Evolutionary conservation across 441 rosid species (phyloP).

Genomic region (Omphalea diandra): DNA sequence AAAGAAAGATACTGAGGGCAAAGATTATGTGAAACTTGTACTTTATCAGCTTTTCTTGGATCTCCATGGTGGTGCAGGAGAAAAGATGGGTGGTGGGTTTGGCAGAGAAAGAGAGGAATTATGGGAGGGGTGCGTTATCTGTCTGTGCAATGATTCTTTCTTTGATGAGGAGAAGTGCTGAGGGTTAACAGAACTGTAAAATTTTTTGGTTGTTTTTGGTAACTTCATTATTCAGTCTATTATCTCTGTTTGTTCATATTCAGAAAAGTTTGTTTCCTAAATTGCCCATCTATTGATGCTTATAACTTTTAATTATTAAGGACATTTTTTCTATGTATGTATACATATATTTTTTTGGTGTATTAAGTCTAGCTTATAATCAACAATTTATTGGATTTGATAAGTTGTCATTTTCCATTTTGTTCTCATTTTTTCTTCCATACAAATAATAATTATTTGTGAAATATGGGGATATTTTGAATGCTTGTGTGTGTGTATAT

Average conservation of each 20-base stretch:
- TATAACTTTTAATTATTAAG: too few relatives aligned
- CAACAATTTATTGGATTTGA: too few relatives aligned
- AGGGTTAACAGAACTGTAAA: slow-evolving; percentile 5
- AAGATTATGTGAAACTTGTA: slow-evolving; percentile 55
- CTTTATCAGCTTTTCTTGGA: slow-evolving; percentile 53
- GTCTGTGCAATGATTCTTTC: slow-evolving; percentile 21
- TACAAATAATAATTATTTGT: too few relatives aligned
- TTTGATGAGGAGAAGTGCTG: background rate
- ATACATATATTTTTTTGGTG: too few relatives aligned
- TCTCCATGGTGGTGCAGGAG: slow-evolving; percentile 46
- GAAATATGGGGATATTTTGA: too few relatives aligned
- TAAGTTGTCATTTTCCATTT: too few relatives aligned
- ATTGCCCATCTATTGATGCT: slow-evolving; percentile 15
- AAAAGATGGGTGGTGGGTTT: slow-evolving; percentile 3
- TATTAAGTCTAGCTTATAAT: too few relatives aligned
- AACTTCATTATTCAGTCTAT: background rate
- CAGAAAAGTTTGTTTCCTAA: slow-evolving; percentile 15
- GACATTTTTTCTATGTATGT: too few relatives aligned
- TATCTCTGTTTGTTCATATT: too few relatives aligned
- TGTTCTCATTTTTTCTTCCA: too few relatives aligned
- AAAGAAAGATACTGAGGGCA: slow-evolving; percentile 30
- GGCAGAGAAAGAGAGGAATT: slow-evolving; percentile 13
- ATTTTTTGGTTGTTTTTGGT: too few relatives aligned
- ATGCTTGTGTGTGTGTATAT: too few relatives aligned
- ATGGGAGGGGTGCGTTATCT: background rate